These are phyloP conservation scores for Canna indica DNA, from an alignment of 176 grass and related monocot species.

Conservation along the genomic window DNA sequence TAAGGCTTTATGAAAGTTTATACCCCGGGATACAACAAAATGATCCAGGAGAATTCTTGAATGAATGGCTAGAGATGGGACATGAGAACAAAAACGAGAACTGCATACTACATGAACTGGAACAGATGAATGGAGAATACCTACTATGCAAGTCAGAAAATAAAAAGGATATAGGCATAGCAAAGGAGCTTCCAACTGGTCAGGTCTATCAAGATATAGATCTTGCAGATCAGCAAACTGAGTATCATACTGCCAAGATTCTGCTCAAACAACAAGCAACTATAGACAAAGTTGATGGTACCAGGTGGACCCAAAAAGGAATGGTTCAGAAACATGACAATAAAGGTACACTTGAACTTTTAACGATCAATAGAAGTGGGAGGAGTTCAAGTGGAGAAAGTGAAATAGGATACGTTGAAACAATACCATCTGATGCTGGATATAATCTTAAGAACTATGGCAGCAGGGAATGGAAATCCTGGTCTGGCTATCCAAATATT, in stretches of 20 bases:
- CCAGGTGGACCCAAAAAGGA: not conserved
- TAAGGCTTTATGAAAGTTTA: conserved; percentile 8
- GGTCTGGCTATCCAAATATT: not conserved
- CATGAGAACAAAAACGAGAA: not conserved
- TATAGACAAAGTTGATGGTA: conserved; percentile 1
- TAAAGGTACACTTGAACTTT: not conserved
- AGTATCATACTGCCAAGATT: not conserved
- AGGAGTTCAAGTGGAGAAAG: not conserved
- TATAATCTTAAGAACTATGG: conserved; percentile 1
- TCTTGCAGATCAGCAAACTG: not conserved
- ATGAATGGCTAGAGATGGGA: not conserved
- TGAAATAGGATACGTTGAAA: not conserved
- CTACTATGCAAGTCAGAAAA: not conserved
- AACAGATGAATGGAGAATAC: not conserved
- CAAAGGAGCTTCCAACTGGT: not conserved
- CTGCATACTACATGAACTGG: not conserved
- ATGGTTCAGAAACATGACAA: not conserved
- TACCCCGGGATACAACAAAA: conserved; percentile 8
- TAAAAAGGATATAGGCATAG: not conserved
- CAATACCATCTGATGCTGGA: not conserved
- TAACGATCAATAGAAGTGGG: not conserved
- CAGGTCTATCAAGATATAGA: not conserved
- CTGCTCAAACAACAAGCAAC: not conserved
- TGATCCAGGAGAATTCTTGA: not conserved
- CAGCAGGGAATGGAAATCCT: not conserved